Percentiles rank a stretch among this genome's conserved stretches.
Conservation (phyloP, 1,139 yeast species). For the Torulaspora globosa region DNA sequence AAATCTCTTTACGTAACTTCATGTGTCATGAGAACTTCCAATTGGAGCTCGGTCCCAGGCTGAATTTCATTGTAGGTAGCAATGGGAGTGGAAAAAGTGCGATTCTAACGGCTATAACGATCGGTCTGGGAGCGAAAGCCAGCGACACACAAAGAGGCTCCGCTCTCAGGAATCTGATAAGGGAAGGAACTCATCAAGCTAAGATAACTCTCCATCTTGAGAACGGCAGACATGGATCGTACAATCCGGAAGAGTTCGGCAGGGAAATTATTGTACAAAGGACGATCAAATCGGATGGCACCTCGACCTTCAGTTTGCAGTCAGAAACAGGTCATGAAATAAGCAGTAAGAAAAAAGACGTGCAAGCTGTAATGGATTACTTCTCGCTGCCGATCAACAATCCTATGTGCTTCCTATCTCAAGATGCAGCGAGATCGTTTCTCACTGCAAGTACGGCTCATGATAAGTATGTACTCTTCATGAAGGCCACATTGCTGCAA, state of each 20-base stretch:
- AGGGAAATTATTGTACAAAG: constrained; percentile 66
- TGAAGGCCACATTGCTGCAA: constrained; percentile 72
- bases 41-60: constrained; percentile 71
- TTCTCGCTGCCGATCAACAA: constrained; percentile 82
- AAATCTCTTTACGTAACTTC: constrained; percentile 58
- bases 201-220: constrained; percentile 55
- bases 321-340: constrained; percentile 50
- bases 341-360: constrained; percentile 57
- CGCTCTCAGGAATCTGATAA: constrained; percentile 63
- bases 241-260: constrained; percentile 62
- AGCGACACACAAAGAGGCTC: constrained; percentile 84
- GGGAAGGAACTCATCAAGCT: constrained; percentile 69
- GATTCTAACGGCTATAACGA: constrained; percentile 80
- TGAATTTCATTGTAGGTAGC: constrained; percentile 88
- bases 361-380: constrained; percentile 63
- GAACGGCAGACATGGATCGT: constrained; percentile 66
- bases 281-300: constrained; percentile 51
- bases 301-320: constrained; percentile 50
- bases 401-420: constrained; percentile 89
- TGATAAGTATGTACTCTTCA: constrained; percentile 68
- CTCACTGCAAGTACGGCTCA: constrained; percentile 68
- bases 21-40: constrained; percentile 85
- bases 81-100: constrained; percentile 98
- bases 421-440: constrained; percentile 90
- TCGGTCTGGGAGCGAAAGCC: constrained; percentile 93